These are phyloP conservation scores for Claviceps sorghi DNA, from an alignment of 2,329 filamentous ascomycete genomes.

Conservation along the genomic window DNA sequence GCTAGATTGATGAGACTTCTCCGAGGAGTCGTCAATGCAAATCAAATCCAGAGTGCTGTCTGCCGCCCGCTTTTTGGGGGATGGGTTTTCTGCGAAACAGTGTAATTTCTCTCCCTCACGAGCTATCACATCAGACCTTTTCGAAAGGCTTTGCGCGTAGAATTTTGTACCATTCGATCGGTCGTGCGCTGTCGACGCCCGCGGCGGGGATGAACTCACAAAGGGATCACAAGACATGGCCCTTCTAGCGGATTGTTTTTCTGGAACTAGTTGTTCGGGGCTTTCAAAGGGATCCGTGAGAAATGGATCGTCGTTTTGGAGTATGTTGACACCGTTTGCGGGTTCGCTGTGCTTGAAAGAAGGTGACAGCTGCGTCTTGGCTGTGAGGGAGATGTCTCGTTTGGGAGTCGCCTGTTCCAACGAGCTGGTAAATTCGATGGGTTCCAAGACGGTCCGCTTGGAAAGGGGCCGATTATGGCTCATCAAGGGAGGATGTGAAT, in stretches of 20 bases:
- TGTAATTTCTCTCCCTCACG: neutral
- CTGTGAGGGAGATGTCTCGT: neutral
- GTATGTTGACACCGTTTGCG: neutral
- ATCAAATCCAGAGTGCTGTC: conserved; percentile 14
- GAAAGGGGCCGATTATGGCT: neutral
- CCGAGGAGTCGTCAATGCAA: conserved; percentile 21
- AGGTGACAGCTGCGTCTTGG: neutral
- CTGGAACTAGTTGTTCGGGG: conserved; percentile 12
- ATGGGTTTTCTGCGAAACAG: neutral
- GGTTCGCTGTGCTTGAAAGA: neutral
- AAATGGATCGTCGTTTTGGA: neutral
- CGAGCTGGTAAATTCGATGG: conserved; percentile 25
- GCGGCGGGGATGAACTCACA: conserved; percentile 5
- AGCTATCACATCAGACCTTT: neutral
- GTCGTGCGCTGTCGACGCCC: neutral
- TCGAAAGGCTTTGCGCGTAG: neutral
- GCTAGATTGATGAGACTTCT: conserved; percentile 20
- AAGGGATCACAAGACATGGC: conserved; percentile 9
- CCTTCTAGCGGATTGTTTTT: neutral
- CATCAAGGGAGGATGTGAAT: neutral
- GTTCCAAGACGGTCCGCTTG: conserved; percentile 8
- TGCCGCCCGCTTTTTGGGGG: neutral
- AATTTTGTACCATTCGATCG: neutral
- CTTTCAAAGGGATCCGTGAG: conserved; percentile 22
- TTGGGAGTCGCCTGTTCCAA: conserved; percentile 9